Percentiles rank a stretch among this genome's conserved stretches.
phyloP scores from a whole-genome alignment of 2,329 filamentous ascomycete species.

The Trichoderma arundinaceum region DNA sequence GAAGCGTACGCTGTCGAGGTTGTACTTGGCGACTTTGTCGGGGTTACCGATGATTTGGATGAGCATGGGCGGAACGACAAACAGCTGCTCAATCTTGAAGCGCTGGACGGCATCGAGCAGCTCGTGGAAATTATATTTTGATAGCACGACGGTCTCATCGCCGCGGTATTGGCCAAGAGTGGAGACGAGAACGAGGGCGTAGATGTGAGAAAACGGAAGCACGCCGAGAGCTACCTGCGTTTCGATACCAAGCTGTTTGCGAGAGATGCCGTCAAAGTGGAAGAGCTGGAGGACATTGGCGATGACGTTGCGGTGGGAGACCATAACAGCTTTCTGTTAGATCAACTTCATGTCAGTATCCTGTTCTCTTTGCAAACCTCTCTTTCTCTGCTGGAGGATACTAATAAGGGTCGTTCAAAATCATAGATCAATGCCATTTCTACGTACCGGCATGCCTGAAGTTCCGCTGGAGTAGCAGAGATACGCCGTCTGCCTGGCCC shows the following conservation, averaged over 20 bases:
- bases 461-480: conserved; percentile 83
- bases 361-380: conserved; percentile 34
- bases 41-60: conserved; percentile 73
- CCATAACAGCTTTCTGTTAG: conserved; percentile 78
- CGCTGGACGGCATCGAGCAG: conserved; percentile 69
- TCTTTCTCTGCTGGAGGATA: neutral
- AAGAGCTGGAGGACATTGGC: conserved; percentile 72
- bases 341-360: conserved; percentile 24
- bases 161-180: conserved; percentile 71
- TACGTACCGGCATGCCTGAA: conserved; percentile 72
- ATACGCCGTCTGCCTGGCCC: conserved; percentile 71
- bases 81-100: conserved; percentile 71
- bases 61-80: conserved; percentile 78
- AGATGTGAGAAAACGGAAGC: conserved; percentile 84
- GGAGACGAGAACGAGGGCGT: conserved; percentile 73
- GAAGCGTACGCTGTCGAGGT: conserved; percentile 68
- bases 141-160: conserved; percentile 74
- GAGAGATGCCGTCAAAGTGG: conserved; percentile 50
- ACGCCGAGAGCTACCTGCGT: conserved; percentile 65
- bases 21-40: conserved; percentile 64
- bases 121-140: conserved; percentile 74
- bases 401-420: neutral
- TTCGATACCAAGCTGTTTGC: conserved; percentile 46
- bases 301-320: conserved; percentile 79
- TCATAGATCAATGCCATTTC: neutral